A percentile compares a stretch with the other conserved stretches of the same genome.
Evolutionary conservation across 768 basidiomycete genomes (phyloP).

Genomic region (Hemileccinum impolitum): DNA sequence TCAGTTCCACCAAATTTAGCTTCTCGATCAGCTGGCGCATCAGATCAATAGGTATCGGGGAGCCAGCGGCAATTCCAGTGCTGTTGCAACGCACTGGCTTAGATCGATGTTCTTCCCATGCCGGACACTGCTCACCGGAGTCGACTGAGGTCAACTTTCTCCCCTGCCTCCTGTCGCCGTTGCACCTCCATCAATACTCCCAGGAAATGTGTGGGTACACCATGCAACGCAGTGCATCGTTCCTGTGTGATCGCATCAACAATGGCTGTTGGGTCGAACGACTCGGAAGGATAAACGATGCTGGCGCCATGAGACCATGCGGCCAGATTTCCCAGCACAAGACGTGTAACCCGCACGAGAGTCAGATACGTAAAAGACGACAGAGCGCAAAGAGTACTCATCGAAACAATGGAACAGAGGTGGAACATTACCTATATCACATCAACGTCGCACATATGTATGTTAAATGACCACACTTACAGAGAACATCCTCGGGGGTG

Average conservation of each 20-base stretch:
- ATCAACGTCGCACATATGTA: not conserved
- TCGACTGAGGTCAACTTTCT: conserved; percentile 43
- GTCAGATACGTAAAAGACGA: conserved; percentile 10
- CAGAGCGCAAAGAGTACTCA: conserved; percentile 44
- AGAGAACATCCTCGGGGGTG: conserved; percentile 61
- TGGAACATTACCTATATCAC: conserved; percentile 66
- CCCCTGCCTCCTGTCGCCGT: conserved; percentile 44
- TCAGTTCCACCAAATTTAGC: conserved; percentile 66
- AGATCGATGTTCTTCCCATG: not conserved
- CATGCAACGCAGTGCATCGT: conserved; percentile 74
- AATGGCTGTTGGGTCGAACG: conserved; percentile 60
- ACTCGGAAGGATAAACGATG: conserved; percentile 70
- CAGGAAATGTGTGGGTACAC: conserved; percentile 83
- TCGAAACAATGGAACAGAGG: conserved; percentile 90
- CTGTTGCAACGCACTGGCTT: conserved; percentile 32
- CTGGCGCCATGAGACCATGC: conserved; percentile 72
- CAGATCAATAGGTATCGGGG: conserved; percentile 72
- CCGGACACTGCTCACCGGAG: conserved; percentile 46
- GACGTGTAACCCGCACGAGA: conserved; percentile 42
- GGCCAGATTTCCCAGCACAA: conserved; percentile 78
- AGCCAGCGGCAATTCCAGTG: conserved; percentile 81
- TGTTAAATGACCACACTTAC: conserved; percentile 37
- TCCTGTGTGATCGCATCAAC: conserved; percentile 70
- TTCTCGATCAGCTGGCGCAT: conserved; percentile 70
- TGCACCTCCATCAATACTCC: conserved; percentile 69